phyloP scores from a whole-genome alignment of 805 yeast genomes.

The Aciculoconidium aculeatum region DNA sequence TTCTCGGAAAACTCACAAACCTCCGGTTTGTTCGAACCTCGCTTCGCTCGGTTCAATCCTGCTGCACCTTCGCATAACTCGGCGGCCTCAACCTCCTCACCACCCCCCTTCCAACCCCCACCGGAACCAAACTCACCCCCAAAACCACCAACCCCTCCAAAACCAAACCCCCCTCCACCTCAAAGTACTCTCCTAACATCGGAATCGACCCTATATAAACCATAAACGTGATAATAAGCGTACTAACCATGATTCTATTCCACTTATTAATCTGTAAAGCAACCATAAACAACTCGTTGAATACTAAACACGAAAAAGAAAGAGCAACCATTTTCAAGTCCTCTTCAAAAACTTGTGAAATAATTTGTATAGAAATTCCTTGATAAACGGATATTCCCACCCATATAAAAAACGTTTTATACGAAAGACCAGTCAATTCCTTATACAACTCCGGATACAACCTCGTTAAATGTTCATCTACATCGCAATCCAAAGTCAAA shows the following conservation, averaged over 20 bases:
- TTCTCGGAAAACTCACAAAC: too few relatives aligned
- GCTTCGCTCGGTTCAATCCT: too few relatives aligned
- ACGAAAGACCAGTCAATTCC: slow-evolving; percentile 85
- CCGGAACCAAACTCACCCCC: slow-evolving; percentile 73
- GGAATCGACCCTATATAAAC: slow-evolving; percentile 75
- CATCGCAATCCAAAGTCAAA: slow-evolving; percentile 84
- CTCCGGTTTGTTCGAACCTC: too few relatives aligned
- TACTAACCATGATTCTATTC: slow-evolving; percentile 69
- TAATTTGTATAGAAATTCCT: slow-evolving; percentile 77
- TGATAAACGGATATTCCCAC: slow-evolving; percentile 84
- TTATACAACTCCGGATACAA: slow-evolving; percentile 92
- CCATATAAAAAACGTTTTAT: slow-evolving; percentile 88
- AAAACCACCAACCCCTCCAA: slow-evolving; percentile 69
- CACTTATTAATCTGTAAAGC: slow-evolving; percentile 90
- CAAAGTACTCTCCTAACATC: slow-evolving; percentile 80
- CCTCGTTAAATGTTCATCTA: slow-evolving; percentile 80
- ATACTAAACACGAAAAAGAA: slow-evolving; percentile 70
- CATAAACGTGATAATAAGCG: slow-evolving; percentile 65
- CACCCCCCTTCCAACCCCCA: slow-evolving; percentile 77
- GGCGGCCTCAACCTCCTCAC: slow-evolving; percentile 84
- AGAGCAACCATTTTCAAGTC: slow-evolving; percentile 80
- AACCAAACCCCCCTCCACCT: slow-evolving; percentile 52
- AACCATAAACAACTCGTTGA: slow-evolving; percentile 91
- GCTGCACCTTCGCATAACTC: slow-evolving; percentile 94
- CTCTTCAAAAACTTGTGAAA: slow-evolving; percentile 63